phyloP scores from a whole-genome alignment of 169 alveolate genomes.

The Plasmodium knowlesi region DNA sequence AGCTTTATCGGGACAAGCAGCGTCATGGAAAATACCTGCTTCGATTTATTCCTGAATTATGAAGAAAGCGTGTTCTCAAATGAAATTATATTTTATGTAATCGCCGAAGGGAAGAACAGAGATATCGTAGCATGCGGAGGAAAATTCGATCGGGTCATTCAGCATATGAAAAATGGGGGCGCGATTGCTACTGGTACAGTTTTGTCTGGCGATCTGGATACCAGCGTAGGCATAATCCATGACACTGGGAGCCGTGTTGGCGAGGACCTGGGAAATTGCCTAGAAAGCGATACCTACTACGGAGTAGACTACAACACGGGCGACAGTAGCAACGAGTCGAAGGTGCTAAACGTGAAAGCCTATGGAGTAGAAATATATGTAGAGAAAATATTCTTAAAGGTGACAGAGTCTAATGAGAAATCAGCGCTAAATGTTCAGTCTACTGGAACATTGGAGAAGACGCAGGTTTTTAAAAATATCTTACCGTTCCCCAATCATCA shows the following conservation, averaged over 20 bases:
- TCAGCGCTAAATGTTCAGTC: conserved; percentile 14
- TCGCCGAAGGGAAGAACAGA: conserved; percentile 54
- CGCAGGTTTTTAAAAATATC: conserved; percentile 51
- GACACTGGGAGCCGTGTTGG: not conserved
- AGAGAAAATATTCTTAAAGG: conserved; percentile 48
- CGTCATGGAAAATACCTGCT: conserved; percentile 38
- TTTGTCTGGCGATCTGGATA: not conserved
- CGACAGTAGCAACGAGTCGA: not conserved
- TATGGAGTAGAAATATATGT: conserved; percentile 67
- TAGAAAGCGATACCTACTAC: not conserved
- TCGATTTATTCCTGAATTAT: conserved; percentile 67
- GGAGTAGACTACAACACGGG: not conserved
- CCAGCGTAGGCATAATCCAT: not conserved
- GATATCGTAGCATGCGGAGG: conserved; percentile 74
- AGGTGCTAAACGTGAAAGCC: conserved; percentile 25
- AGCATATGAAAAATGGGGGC: conserved; percentile 16
- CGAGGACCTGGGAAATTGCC: not conserved
- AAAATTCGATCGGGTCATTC: conserved; percentile 25
- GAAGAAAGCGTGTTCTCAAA: conserved; percentile 61
- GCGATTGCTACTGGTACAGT: not conserved
- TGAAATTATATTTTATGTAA: conserved; percentile 66
- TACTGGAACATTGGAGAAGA: conserved; percentile 9
- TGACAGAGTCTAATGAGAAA: conserved; percentile 50
- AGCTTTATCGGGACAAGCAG: conserved; percentile 61
- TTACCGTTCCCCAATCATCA: conserved; percentile 9